Percentiles rank a stretch among this genome's conserved stretches.
These are phyloP conservation scores for Crithidia fasciculata DNA, from an alignment of 208 protist genomes.

Conservation along the genomic window DNA sequence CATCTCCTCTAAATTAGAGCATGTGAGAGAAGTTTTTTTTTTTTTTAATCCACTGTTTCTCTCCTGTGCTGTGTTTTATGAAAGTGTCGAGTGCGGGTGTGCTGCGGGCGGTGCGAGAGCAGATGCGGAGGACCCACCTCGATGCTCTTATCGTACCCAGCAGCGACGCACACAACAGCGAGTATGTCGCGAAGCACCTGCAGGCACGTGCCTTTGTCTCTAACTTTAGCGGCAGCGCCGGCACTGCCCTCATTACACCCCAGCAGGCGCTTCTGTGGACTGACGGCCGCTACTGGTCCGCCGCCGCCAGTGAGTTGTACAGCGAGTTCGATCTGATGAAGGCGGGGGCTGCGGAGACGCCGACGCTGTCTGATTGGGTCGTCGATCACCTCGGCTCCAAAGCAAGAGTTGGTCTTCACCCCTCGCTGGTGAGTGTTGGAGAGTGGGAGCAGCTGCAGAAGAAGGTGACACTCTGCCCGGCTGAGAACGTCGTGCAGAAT, in stretches of 20 bases:
- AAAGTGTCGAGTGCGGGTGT: conserved; percentile 43
- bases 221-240: conserved; percentile 96
- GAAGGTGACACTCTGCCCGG: conserved; percentile 47
- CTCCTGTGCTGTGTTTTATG: too few species aligned
- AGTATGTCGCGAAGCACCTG: conserved; percentile 94
- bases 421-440: conserved; percentile 66
- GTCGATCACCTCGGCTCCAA: conserved; percentile 44
- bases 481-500: conserved; percentile 42
- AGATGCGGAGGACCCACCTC: conserved; percentile 70
- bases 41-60: neutral
- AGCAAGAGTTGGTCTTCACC: conserved; percentile 65
- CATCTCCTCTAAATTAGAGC: too few species aligned
- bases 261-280: conserved; percentile 95
- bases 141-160: conserved; percentile 90
- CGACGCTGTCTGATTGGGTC: conserved; percentile 74
- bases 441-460: conserved; percentile 76
- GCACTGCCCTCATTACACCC: conserved; percentile 83
- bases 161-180: conserved; percentile 95
- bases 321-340: conserved; percentile 89
- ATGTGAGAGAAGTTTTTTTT: neutral
- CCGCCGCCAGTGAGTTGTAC: conserved; percentile 88
- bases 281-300: conserved; percentile 97
- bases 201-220: conserved; percentile 93
- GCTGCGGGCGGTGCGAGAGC: conserved; percentile 64
- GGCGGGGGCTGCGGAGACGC: conserved; percentile 54